Conservation (phyloP, 2,329 filamentous ascomycete species). For the Claviceps humidiphila region DNA sequence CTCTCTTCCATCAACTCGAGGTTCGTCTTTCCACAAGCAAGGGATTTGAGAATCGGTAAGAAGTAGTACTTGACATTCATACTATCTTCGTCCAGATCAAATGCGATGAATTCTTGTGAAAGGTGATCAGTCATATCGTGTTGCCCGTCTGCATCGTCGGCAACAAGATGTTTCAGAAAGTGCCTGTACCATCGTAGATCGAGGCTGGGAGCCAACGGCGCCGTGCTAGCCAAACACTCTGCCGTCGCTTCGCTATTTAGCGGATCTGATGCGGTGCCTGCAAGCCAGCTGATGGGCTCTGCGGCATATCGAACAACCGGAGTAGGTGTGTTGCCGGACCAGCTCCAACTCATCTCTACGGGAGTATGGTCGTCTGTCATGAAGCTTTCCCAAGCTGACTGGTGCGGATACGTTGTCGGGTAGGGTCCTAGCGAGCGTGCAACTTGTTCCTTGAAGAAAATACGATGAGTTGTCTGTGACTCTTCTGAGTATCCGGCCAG, state of each 20-base stretch:
- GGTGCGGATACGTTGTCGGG: not conserved
- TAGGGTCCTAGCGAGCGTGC: not conserved
- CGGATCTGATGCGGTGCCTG: slow-evolving; percentile 14
- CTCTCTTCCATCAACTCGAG: not conserved
- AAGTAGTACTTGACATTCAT: not conserved
- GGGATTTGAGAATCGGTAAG: not conserved
- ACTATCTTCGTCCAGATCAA: not conserved
- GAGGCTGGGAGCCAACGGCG: not conserved
- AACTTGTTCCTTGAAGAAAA: not conserved
- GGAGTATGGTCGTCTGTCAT: slow-evolving; percentile 27
- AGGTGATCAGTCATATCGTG: not conserved
- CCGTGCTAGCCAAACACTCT: not conserved
- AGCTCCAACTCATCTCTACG: slow-evolving; percentile 25
- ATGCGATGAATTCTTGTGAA: not conserved
- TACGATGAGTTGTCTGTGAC: not conserved
- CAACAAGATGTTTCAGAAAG: not conserved
- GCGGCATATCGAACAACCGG: slow-evolving; percentile 20
- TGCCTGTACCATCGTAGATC: not conserved
- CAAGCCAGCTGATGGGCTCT: slow-evolving; percentile 18
- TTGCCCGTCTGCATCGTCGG: not conserved
- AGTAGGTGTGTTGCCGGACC: slow-evolving; percentile 6
- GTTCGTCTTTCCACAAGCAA: not conserved
- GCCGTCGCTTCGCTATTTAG: not conserved
- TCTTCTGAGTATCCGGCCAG: not conserved
- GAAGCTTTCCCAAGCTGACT: slow-evolving; percentile 21